Base-by-base conservation (phyloP, 148 eudicot species). In the Chenopodium quinoa region DNA sequence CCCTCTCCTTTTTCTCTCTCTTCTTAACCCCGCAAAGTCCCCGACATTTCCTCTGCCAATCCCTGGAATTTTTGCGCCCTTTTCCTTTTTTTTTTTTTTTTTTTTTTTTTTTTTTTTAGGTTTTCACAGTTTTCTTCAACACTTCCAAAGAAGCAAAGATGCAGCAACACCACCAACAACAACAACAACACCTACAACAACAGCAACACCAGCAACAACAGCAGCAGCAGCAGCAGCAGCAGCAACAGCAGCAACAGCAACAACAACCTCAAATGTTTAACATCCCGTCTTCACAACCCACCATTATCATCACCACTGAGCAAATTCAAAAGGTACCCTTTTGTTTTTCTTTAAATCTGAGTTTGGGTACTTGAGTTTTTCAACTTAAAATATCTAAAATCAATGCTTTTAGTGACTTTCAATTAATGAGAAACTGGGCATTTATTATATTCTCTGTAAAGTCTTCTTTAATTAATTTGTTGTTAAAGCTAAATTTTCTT, bases 261-360 rank as follows among this genome's bases (percentile, higher is more conserved):
- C 87, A 84, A 77, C 72, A 81, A 25, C 84, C 84, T 13, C 87
- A 81, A 78, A 78, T 81, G 82, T 78, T 81, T 23, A 82, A 82
- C 60, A 71, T 65, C 58, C 81, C 72, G 23, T 47, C 83, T 71
- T 60, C 75, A 50, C 86, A 80, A 78, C 86, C 88, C 81, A 81
- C 83, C 54, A 83, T 73, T 64, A 48, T 64, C 73, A 83, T 91
- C 74, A 80, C 91, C 75, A 90, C 95, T 20, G 95, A 90, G 77
- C 91, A 92, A 87, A 89, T 92, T 83, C 95, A 92, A 75, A 92
- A 92, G 95, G 95, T 92, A 7, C 19, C 62, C 17, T 52, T 47
- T 46, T 37, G 9, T 23, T 27, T 7, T 52, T 69, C 47, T 44
- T 48, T 22, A 46, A 64, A 46, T 65, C 50, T 79, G 10, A 20